Percentiles rank a stretch among this genome's conserved stretches.
Conservation (phyloP, 305 asterid species). For the Withania somnifera region DNA sequence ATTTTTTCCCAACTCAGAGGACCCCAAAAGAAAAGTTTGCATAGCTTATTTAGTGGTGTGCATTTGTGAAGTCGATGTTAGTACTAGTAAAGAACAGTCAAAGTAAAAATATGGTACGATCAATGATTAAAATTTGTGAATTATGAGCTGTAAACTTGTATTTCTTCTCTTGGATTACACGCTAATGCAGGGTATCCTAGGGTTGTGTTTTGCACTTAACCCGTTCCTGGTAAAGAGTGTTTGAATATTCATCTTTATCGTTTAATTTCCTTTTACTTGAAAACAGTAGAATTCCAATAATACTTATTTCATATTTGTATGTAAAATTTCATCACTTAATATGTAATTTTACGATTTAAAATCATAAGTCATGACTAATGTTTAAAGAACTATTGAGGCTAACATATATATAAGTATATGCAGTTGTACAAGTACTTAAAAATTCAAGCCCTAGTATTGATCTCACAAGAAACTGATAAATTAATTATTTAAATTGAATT, state of each 20-base stretch:
- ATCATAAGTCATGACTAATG: no score
- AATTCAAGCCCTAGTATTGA: no score
- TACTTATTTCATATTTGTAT: not conserved
- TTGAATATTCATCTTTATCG: not conserved
- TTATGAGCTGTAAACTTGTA: conserved; percentile 1
- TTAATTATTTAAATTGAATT: no score
- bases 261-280: not conserved
- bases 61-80: not conserved
- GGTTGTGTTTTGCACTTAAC: not conserved
- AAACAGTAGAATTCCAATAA: not conserved
- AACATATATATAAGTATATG: no score
- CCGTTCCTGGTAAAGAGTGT: not conserved
- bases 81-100: not conserved
- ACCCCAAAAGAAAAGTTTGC: not conserved
- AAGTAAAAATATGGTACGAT: not conserved
- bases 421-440: no score
- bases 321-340: no score
- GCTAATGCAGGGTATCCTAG: not conserved
- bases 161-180: not conserved
- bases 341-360: no score
- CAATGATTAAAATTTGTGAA: not conserved
- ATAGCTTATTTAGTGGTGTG: not conserved
- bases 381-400: no score
- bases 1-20: no score
- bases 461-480: no score